Evolutionary conservation across 2,329 filamentous ascomycete genomes (phyloP).

Genomic region (Pestalotiopsis sp.): DNA sequence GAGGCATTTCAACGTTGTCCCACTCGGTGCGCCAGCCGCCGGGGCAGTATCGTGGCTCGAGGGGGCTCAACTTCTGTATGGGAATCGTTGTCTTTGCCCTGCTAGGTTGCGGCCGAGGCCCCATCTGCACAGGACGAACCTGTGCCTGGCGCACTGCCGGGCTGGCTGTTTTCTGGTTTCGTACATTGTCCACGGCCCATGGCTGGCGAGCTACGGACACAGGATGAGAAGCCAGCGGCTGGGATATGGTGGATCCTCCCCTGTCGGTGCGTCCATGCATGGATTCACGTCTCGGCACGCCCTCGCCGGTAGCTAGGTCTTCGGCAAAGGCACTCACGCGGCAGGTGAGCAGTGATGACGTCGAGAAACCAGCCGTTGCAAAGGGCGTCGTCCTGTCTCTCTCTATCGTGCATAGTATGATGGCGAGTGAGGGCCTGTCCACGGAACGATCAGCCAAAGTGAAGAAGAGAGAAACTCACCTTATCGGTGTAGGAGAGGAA

Average conservation of each 20-base stretch:
- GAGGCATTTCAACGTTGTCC: constrained; percentile 15
- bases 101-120: constrained; percentile 11
- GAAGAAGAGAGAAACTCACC: neutral
- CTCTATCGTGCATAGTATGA: constrained; percentile 31
- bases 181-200: no score
- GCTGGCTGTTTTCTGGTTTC: neutral
- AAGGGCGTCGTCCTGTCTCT: constrained; percentile 27
- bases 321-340: constrained; percentile 24
- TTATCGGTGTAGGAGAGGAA: no score
- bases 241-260: constrained; percentile 2
- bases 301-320: constrained; percentile 20
- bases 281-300: constrained; percentile 7
- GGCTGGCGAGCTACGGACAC: no score
- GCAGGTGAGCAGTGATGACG: constrained; percentile 23
- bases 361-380: constrained; percentile 26
- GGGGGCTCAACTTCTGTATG: constrained; percentile 13
- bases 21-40: constrained; percentile 28
- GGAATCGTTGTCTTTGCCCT: constrained; percentile 18
- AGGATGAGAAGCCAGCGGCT: neutral
- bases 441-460: neutral
- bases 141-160: neutral
- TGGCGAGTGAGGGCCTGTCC: constrained; percentile 26
- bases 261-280: neutral
- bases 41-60: constrained; percentile 2
- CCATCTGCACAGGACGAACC: no score